Evolutionary conservation across 2,329 filamentous ascomycete genomes (phyloP), one percentile per base, ranked within the genome.

Genomic region (Curvularia lunata): DNA sequence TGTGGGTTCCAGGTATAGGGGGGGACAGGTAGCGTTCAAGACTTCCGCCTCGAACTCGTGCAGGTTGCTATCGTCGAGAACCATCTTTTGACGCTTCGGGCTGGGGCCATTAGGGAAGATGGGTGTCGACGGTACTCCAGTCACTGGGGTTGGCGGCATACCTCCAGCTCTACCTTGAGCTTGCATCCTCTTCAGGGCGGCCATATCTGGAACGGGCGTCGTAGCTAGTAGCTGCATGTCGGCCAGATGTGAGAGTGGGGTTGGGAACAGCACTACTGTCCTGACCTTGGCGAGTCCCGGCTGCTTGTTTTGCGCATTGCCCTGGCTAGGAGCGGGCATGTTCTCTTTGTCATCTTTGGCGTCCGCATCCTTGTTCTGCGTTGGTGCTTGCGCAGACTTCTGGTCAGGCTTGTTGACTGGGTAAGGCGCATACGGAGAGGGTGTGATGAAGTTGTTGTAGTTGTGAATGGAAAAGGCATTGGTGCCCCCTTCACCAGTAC

Each of bases 391-490:
- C 18, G 62, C 62, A 37, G 73, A 48, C 56, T 74, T 74, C 16
- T 65, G 55, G 19, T 64, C 60, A 37, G 63, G 40, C 65, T 76
- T 64, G 52, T 61, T 58, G 64, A 56, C 70, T 1, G 80, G 91
- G 72, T 89, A 96, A 0, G 91, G 88, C 0, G 86, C 90, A 73
- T 89, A 92, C 0, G 93, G 87, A 0, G 95, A 98, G 0, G 94
- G 95, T 0, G 93, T 97, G 47, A 98, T 84, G 69, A 92, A 95
- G 59, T 88, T 88, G 70, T 92, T 97, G 75, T 93, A 91, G 75
- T 96, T 97, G 76, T 99, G 93, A 43, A 99, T 89, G 0, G 93
- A 97, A 62, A 91, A 94, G 10, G 89, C 87, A 3, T 84, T 80
- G 38, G 85, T 85, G 52, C 88, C 88, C 30, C 67, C 87, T 34